These are phyloP conservation scores for Schizosaccharomyces japonicus DNA, from an alignment of 805 yeast genomes.

Conservation along the genomic window DNA sequence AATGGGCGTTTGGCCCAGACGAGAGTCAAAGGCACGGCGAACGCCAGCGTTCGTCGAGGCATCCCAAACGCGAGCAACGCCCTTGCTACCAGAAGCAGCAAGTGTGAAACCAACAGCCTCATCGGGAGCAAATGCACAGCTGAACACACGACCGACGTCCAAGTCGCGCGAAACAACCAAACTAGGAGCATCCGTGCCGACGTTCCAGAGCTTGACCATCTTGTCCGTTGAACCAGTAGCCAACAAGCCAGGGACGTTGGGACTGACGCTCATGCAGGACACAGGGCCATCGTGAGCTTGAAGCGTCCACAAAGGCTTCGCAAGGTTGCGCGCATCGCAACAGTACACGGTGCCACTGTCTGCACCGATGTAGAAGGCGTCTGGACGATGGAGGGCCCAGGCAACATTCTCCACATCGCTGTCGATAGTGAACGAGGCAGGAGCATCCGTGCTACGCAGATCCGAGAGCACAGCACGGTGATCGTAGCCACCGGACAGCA, in stretches of 20 bases:
- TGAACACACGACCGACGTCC: slow-evolving; percentile 78
- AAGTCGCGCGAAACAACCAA: slow-evolving; percentile 80
- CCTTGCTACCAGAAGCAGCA: slow-evolving; percentile 66
- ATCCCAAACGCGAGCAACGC: slow-evolving; percentile 82
- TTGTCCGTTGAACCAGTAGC: slow-evolving; percentile 80
- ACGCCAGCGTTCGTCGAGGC: slow-evolving; percentile 60
- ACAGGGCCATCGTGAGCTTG: slow-evolving; percentile 83
- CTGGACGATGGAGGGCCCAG: slow-evolving; percentile 32
- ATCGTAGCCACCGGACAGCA: slow-evolving; percentile 86
- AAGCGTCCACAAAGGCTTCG: slow-evolving; percentile 68
- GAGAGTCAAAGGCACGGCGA: slow-evolving; percentile 34
- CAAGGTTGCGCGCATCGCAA: slow-evolving; percentile 49
- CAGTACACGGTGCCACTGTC: slow-evolving; percentile 77
- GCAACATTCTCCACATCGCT: slow-evolving; percentile 68
- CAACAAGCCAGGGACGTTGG: slow-evolving; percentile 43
- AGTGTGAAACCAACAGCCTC: slow-evolving; percentile 49
- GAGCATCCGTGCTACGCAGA: slow-evolving; percentile 43
- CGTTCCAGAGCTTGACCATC: slow-evolving; percentile 67
- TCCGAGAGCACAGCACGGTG: slow-evolving; percentile 50
- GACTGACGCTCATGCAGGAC: slow-evolving; percentile 52
- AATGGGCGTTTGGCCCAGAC: not conserved
- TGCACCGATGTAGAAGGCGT: slow-evolving; percentile 59
- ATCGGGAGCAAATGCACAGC: slow-evolving; percentile 67
- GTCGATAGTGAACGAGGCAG: slow-evolving; percentile 35
- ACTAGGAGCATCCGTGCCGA: slow-evolving; percentile 41